These are phyloP conservation scores for Neopestalotiopsis clavispora DNA, from an alignment of 2,329 filamentous ascomycete genomes.

Conservation along the genomic window DNA sequence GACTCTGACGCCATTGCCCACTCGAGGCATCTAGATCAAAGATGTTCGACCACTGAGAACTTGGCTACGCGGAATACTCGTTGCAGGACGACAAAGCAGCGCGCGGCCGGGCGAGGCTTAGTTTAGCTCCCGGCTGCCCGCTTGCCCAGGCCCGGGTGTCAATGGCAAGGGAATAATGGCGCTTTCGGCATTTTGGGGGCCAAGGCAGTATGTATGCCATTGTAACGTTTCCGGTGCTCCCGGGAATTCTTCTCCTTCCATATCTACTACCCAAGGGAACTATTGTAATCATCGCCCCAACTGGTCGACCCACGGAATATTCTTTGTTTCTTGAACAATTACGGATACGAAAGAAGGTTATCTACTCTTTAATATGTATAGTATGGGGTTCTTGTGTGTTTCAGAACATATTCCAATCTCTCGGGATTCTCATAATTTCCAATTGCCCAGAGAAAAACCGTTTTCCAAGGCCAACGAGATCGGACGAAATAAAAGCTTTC, in stretches of 20 bases:
- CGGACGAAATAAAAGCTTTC: neutral
- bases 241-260: neutral
- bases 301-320: no score
- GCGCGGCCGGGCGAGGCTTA: neutral
- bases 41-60: neutral
- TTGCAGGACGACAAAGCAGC: neutral
- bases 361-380: neutral
- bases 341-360: neutral
- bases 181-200: neutral
- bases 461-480: neutral
- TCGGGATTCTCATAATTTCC: neutral
- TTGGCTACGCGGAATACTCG: neutral
- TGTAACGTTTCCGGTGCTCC: neutral
- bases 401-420: neutral
- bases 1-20: neutral
- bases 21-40: neutral
- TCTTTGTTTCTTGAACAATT: neutral
- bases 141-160: neutral
- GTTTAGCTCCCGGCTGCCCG: neutral
- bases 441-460: neutral
- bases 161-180: neutral
- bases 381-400: neutral
- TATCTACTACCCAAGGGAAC: neutral
- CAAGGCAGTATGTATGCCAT: neutral
- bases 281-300: no score